phyloP scores from a whole-genome alignment of 208 protist species.

The Chromosphaera perkinsii region DNA sequence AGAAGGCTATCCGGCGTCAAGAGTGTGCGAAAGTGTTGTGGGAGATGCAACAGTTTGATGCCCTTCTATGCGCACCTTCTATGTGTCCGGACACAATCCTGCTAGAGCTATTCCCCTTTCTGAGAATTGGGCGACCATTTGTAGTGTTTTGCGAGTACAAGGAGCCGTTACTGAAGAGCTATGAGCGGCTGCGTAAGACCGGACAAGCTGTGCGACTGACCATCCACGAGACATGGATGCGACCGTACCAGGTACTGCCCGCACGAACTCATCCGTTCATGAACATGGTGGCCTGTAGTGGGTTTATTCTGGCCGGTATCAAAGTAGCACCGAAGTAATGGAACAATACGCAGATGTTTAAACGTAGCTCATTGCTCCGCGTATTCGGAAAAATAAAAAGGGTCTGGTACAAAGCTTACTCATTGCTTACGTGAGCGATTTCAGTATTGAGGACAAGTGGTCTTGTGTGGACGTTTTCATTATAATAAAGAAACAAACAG shows the following conservation, averaged over 20 bases:
- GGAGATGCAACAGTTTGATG: not conserved
- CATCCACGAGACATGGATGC: slow-evolving; percentile 81
- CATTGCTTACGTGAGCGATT: too few species aligned
- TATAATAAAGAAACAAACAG: too few species aligned
- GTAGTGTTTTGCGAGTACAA: slow-evolving; percentile 1
- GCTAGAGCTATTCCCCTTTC: not conserved
- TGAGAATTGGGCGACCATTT: slow-evolving; percentile 17
- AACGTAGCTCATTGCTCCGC: too few species aligned
- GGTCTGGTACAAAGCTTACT: too few species aligned
- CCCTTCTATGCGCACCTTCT: slow-evolving; percentile 2
- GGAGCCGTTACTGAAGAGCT: not conserved
- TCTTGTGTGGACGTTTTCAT: too few species aligned
- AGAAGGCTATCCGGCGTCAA: not conserved
- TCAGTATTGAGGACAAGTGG: too few species aligned
- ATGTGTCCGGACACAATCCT: not conserved
- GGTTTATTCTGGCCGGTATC: slow-evolving; percentile 78
- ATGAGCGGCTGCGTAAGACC: slow-evolving; percentile 63
- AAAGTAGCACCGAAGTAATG: slow-evolving; percentile 22
- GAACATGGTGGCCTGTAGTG: slow-evolving; percentile 77
- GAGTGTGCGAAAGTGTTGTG: not conserved
- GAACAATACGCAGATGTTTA: too few species aligned
- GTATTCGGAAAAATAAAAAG: too few species aligned
- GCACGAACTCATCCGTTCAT: slow-evolving; percentile 82
- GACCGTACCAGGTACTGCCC: slow-evolving; percentile 81
- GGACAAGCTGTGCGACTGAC: slow-evolving; percentile 68